Conservation (phyloP, 441 rosid species). For the Corymbia citriodora region DNA sequence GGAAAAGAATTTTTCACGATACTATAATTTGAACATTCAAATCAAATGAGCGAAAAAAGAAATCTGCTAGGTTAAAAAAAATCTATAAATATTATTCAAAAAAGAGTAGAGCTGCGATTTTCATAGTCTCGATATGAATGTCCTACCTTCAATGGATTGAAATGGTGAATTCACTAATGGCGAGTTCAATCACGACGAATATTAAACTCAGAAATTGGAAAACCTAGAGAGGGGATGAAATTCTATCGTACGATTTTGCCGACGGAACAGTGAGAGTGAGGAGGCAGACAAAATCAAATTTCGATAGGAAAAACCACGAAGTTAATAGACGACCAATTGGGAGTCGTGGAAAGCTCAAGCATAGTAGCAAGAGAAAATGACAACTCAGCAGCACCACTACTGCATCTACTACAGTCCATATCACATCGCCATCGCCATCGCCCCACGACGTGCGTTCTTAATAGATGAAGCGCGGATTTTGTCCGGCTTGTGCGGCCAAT, state of each 20-base stretch:
- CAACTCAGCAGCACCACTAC: background rate
- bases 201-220: background rate
- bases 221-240: background rate
- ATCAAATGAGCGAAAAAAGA: background rate
- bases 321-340: background rate
- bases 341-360: background rate
- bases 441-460: background rate
- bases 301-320: background rate
- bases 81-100: background rate
- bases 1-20: background rate
- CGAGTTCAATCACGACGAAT: background rate
- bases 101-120: background rate
- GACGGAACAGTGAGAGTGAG: background rate
- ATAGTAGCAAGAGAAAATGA: background rate
- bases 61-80: fast-evolving
- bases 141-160: background rate
- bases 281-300: background rate
- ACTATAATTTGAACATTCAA: background rate
- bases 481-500: background rate
- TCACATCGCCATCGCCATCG: background rate
- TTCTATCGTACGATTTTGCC: background rate
- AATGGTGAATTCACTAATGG: background rate
- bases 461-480: background rate
- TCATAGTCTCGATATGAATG: background rate
- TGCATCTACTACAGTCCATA: background rate